Evolutionary conservation across 257 asterid genomes (phyloP).

Genomic region (Euphrasia confusa): DNA sequence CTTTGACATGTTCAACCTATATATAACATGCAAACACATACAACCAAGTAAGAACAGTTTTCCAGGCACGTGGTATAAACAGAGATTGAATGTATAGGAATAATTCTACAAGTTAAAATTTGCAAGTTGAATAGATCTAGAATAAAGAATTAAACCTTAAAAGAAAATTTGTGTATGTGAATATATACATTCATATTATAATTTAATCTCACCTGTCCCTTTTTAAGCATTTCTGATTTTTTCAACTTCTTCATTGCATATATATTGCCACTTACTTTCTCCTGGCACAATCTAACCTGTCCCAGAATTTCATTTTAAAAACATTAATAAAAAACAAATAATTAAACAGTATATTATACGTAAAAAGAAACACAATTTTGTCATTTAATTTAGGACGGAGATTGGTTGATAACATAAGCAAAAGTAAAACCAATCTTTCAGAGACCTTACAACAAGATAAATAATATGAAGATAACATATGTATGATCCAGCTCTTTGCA

Average conservation of each 20-base stretch:
- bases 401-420: not conserved
- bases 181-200: not conserved
- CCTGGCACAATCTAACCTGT: conserved; percentile 73
- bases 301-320: conserved; percentile 16
- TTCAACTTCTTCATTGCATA: conserved; percentile 79
- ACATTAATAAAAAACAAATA: not conserved
- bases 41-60: not conserved
- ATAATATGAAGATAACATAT: not conserved
- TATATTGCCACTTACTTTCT: conserved; percentile 51
- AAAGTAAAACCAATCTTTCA: not conserved
- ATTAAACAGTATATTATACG: not conserved
- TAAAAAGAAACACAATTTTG: not conserved
- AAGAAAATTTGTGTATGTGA: not conserved
- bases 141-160: not conserved
- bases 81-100: not conserved
- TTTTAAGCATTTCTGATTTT: conserved; percentile 72
- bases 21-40: conserved; percentile 18
- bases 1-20: conserved; percentile 71
- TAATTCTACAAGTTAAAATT: conserved; percentile 1
- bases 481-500: not conserved
- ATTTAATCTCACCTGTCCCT: conserved; percentile 59
- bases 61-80: not conserved
- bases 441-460: not conserved
- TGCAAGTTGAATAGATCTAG: not conserved
- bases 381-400: not conserved